phyloP scores from a whole-genome alignment of 331 rosid genomes.

The Ulmus americana region DNA sequence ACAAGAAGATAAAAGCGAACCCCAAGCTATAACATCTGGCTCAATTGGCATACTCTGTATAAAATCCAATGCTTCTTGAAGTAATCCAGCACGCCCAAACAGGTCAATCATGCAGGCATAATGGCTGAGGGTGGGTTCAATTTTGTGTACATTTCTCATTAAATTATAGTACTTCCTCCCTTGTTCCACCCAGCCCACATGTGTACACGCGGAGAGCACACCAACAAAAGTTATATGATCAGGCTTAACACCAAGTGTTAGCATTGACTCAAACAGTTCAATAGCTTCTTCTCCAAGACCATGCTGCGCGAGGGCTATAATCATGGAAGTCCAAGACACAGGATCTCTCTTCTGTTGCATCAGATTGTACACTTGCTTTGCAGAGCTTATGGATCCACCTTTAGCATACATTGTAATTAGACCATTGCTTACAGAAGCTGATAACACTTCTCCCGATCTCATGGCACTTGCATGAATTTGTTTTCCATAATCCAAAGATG shows the following conservation, averaged over 20 bases:
- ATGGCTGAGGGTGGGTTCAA: constrained; percentile 72
- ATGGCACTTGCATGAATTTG: constrained; percentile 67
- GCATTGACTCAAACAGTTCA: constrained; percentile 70
- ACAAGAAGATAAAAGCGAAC: constrained; percentile 74
- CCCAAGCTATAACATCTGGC: constrained; percentile 77
- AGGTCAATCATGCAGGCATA: constrained; percentile 75
- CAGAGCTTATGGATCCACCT: constrained; percentile 64
- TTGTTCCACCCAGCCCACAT: constrained; percentile 61
- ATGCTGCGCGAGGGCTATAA: constrained; percentile 74
- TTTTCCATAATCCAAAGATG: constrained; percentile 68
- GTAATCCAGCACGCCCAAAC: constrained; percentile 73
- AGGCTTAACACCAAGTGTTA: constrained; percentile 51
- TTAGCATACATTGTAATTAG: constrained; percentile 73
- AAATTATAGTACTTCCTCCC: constrained; percentile 53
- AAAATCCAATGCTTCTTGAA: constrained; percentile 63
- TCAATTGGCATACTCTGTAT: constrained; percentile 57
- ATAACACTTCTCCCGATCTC: constrained; percentile 47
- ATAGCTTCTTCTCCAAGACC: constrained; percentile 77
- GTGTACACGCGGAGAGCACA: constrained; percentile 75
- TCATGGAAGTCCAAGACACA: constrained; percentile 80
- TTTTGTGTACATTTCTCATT: constrained; percentile 59
- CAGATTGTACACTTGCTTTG: constrained; percentile 51
- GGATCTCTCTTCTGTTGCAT: constrained; percentile 38
- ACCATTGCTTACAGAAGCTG: constrained; percentile 72
- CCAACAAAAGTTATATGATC: constrained; percentile 79